Base-by-base conservation (phyloP, 2,329 filamentous ascomycete genomes). In the Cladosporium sp. region DNA sequence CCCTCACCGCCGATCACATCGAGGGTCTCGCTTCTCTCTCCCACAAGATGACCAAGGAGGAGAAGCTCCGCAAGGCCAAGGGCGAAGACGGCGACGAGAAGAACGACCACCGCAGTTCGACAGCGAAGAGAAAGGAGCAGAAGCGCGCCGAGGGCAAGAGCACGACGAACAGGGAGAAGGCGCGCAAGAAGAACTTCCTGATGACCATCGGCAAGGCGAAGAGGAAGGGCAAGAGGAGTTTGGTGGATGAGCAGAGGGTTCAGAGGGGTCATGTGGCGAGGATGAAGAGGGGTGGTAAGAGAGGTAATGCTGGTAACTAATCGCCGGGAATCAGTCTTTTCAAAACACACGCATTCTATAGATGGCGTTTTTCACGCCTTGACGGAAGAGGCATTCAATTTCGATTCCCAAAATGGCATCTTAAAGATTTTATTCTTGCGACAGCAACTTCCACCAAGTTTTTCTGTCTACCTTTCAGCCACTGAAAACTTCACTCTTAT, bases 191-290 rank as follows among this genome's bases (percentile, higher is more conserved):
- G 87, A 99, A 99, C 71, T 95, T 99, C 73, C 68, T 99, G 63
- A 99, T 99, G 93, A 97, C 92, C 34, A 73, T 99, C 54, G 89
- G 92, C 53, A 97, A 99, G 77, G 93, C 93, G 9, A 95, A 93
- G 78, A 82, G 80, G 59, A 99, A 97, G 79, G 86, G 93, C 65
- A 96, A 96, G 84, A 81, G 91, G 64, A 96, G 89, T 80, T 74
- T 99, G 70, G 82, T 88, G 11, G 86, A 96, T 72, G 90, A 89
- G 57, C 82, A 82, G 64, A 89, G 86, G 73, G 82, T 90, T 30
- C 71, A 97, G 58, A 85, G 82, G 67, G 87, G 84, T 2, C 92
- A 97, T 70, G 79, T 92, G 22, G 84, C 91, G 51, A 80, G 91
- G 67, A 84, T 83, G 66, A 95, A 95, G 75, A 83, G 83, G 54